Base-by-base conservation (phyloP, 805 yeast genomes). In the Vanderwaltozyma yarrowii region DNA sequence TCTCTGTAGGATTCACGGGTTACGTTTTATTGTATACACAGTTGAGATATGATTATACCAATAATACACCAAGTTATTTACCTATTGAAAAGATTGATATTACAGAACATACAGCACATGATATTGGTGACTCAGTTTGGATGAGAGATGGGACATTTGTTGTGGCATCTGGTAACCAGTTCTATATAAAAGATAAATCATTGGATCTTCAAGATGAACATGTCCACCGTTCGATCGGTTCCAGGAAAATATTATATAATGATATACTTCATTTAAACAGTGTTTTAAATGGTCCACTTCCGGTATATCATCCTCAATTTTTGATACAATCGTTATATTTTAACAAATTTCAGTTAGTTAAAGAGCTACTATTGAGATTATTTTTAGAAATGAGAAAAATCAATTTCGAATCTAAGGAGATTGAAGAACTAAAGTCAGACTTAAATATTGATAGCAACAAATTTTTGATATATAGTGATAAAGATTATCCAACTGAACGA, bases 91-190 rank as follows among this genome's bases (percentile, higher is more conserved):
- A 73, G 42, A 72, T 86, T 30, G 87, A 81, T 49, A 74, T 88
- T 3, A 66, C 76, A 1, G 69, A 69, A 25, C 82, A 72, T 50
- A 87, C 96, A 0, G 65, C 83, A 0, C 95, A 87, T 54, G 67
- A 67, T 13, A 86, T 88, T 42, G 96, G 95, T 7, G 96, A 88
- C 55, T 80, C 94, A 13, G 67, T 81, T 12, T 89, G 96, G 96
- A 64, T 89, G 45, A 69, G 72, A 34, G 76, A 79, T 50, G 95
- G 94, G 1, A 71, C 77, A 14, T 68, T 88, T 38, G 88, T 83
- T 1, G 75, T 85, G 40, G 96, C 92, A 3, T 69, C 89, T 13
- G 96, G 96, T 0, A 88, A 88, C 58, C 96, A 88, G 54, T 70
- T 88, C 33, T 87, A 83, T 49, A 69, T 88, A 26, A 83, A 83